phyloP scores from a whole-genome alignment of 2,329 filamentous ascomycete species.

The Aspergillus bombycis region DNA sequence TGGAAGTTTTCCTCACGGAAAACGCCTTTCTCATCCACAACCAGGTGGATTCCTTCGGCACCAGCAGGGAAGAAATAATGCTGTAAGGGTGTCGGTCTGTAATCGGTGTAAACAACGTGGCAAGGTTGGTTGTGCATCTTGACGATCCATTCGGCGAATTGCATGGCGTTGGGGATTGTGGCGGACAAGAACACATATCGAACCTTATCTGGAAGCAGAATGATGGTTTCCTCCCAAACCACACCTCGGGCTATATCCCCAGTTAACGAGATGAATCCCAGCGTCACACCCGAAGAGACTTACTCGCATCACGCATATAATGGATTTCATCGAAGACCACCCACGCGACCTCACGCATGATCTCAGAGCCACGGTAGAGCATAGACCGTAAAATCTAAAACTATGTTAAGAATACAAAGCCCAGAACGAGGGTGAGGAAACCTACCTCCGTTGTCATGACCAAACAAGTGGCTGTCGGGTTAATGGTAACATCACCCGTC shows the following conservation, averaged over 20 bases:
- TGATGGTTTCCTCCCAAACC: constrained; percentile 99
- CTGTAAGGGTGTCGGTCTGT: constrained; percentile 91
- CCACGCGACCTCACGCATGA: constrained; percentile 99
- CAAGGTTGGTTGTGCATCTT: constrained; percentile 98
- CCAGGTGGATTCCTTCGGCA: constrained; percentile 86
- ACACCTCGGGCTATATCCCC: constrained; percentile 70
- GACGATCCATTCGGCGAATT: constrained; percentile 98
- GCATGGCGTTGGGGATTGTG: constrained; percentile 98
- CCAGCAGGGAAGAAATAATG: constrained; percentile 97
- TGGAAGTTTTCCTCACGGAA: constrained; percentile 98
- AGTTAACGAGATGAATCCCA: constrained; percentile 19
- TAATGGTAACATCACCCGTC: constrained; percentile 99
- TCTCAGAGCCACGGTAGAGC: constrained; percentile 96
- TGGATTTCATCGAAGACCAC: constrained; percentile 99
- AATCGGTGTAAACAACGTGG: constrained; percentile 98
- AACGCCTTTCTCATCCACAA: constrained; percentile 94
- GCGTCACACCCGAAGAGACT: constrained; percentile 12
- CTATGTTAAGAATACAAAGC: constrained; percentile 15
- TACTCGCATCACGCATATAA: constrained; percentile 88
- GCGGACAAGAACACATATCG: constrained; percentile 98
- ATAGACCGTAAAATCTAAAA: constrained; percentile 87
- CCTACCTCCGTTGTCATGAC: constrained; percentile 92
- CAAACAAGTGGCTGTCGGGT: constrained; percentile 94
- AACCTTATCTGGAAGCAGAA: constrained; percentile 95
- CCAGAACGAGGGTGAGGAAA: not conserved